phyloP scores from a whole-genome alignment of 495 filamentous ascomycete species.

The Elaphomyces granulatus region DNA sequence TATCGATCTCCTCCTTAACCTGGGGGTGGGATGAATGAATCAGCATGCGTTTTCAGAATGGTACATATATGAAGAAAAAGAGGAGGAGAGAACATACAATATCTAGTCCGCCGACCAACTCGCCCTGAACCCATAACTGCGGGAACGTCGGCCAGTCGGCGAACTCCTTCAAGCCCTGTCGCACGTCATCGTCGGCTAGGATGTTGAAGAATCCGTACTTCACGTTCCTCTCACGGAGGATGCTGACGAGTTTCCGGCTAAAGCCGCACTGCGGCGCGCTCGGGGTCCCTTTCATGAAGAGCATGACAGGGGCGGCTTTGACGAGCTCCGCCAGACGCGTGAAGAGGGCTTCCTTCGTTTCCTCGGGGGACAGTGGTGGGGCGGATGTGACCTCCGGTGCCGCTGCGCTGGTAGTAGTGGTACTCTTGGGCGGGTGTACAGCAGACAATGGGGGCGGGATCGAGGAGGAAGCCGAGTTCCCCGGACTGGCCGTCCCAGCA shows the following conservation, averaged over 20 bases:
- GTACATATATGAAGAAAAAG: constrained; percentile 1
- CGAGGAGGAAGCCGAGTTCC: constrained; percentile 17
- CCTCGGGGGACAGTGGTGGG: constrained; percentile 31
- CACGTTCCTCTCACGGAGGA: constrained; percentile 75
- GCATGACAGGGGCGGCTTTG: constrained; percentile 91
- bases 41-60: constrained; percentile 5
- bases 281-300: constrained; percentile 79
- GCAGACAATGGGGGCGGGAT: constrained; percentile 40
- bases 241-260: constrained; percentile 70
- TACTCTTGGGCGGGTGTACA: constrained; percentile 26
- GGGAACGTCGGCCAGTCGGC: constrained; percentile 97
- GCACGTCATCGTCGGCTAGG: constrained; percentile 90
- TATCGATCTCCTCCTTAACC: constrained; percentile 60
- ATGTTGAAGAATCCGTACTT: constrained; percentile 99
- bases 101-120: constrained; percentile 85
- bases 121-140: constrained; percentile 70
- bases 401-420: constrained; percentile 34
- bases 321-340: constrained; percentile 65
- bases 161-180: constrained; percentile 88
- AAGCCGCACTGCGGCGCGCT: constrained; percentile 89
- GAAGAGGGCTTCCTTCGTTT: constrained; percentile 64
- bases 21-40: constrained; percentile 33
- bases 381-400: constrained; percentile 9
- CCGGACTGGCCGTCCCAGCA: constrained; percentile 28
- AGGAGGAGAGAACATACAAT: constrained; percentile 52